A percentile compares a stretch with the other conserved stretches of the same genome.
Conservation (phyloP, 1,284 basidiomycete genomes). For the Takashimella tepidaria region DNA sequence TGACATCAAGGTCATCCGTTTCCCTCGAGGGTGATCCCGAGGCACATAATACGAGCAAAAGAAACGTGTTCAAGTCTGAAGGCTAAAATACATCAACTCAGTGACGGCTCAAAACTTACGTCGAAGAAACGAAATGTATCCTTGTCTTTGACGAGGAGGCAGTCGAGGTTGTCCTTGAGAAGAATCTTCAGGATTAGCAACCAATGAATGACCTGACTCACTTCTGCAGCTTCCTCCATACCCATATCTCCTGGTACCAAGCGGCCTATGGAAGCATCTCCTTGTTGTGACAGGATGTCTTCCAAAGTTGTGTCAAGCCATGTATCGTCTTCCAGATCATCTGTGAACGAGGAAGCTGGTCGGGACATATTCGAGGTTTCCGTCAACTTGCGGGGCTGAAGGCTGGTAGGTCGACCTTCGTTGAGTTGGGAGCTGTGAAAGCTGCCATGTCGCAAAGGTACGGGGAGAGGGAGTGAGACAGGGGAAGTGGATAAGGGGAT, state of each 20-base stretch:
- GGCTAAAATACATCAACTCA: constrained; percentile 17
- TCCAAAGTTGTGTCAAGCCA: constrained; percentile 26
- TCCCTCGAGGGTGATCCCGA: background rate
- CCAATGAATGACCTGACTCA: constrained; percentile 7
- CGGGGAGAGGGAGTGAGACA: constrained; percentile 13
- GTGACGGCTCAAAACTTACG: constrained; percentile 15
- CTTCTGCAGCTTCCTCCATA: constrained; percentile 36
- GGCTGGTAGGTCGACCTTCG: background rate
- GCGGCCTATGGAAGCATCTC: background rate
- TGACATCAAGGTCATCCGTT: constrained; percentile 12
- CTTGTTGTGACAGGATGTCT: constrained; percentile 2
- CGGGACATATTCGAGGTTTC: background rate
- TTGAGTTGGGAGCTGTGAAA: background rate
- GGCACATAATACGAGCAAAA: constrained; percentile 33
- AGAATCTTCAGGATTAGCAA: constrained; percentile 15
- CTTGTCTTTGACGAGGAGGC: constrained; percentile 22
- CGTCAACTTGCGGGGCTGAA: background rate
- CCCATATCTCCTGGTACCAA: constrained; percentile 18
- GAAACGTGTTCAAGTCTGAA: constrained; percentile 36
- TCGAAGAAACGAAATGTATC: constrained; percentile 31
- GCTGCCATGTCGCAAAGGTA: constrained; percentile 26
- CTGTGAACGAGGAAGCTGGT: background rate
- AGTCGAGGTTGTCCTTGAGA: constrained; percentile 16
- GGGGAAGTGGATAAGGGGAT: constrained; percentile 5
- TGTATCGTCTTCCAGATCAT: constrained; percentile 7